These are phyloP conservation scores for Lachancea mirantina DNA, from an alignment of 805 yeast species.

Conservation along the genomic window DNA sequence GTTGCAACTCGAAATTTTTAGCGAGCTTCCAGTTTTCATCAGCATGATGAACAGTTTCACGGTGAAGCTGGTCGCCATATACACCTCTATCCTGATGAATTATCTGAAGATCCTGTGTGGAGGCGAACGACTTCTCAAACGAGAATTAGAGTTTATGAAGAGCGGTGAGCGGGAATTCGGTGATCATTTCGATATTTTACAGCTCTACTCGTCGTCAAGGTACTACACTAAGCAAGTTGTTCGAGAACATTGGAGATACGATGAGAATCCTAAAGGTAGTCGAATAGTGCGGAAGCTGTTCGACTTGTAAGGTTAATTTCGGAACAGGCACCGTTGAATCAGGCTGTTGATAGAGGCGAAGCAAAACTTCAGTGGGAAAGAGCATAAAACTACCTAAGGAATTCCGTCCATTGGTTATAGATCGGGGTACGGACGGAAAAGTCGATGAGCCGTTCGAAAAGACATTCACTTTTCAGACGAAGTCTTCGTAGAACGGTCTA, in stretches of 20 bases:
- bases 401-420: too few species aligned
- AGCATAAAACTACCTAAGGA: slow-evolving; percentile 2
- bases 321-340: too few species aligned
- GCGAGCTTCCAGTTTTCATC: slow-evolving; percentile 29
- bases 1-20: slow-evolving; percentile 23
- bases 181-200: slow-evolving; percentile 34
- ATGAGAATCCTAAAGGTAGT: slow-evolving; percentile 18
- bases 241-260: slow-evolving; percentile 23
- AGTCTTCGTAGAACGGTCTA: too few species aligned
- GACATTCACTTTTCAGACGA: too few species aligned
- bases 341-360: too few species aligned
- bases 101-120: slow-evolving; percentile 32
- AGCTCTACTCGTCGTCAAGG: slow-evolving; percentile 27
- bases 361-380: not conserved
- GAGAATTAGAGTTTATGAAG: slow-evolving; percentile 19
- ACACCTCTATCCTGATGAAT: slow-evolving; percentile 16
- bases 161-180: slow-evolving; percentile 17
- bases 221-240: slow-evolving; percentile 26
- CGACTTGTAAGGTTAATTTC: slow-evolving; percentile 22
- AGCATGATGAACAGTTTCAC: slow-evolving; percentile 10
- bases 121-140: slow-evolving; percentile 20
- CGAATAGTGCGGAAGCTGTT: slow-evolving; percentile 23
- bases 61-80: slow-evolving; percentile 18
- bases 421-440: too few species aligned
- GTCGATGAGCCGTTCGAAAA: too few species aligned